Base-by-base conservation (phyloP, 192 early-diverging fungal genomes). In the Coemansia sp. region DNA sequence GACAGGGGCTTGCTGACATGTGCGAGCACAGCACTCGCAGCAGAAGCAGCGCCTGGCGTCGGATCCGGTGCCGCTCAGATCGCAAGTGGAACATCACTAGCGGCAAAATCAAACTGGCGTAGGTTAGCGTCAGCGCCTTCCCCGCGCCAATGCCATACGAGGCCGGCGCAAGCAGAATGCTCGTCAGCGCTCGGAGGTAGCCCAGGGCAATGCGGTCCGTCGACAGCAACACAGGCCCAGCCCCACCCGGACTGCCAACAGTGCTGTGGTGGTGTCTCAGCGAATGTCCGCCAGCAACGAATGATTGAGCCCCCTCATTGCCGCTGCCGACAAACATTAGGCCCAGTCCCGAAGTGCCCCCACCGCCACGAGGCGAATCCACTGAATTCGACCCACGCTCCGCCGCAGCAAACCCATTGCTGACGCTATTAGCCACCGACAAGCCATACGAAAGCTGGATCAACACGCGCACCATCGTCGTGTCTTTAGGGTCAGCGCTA, bases 361-460 rank as follows among this genome's bases (percentile, higher is more conserved):
- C 56, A 26, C 34, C 43, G 13, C 33, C 14, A 18, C 43, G 43
- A 6, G 43, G 43, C 18, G 43, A 45, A 6, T 45, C 43, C 18
- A 18, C 53, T 16, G 31, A n/a, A 31, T 31, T 8, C 2, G 53
- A 3, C n/a, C 25, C 26, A 28, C 10, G n/a, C 13, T 34, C 53
- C 5, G 38, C 58, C 0, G 53, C 42, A 20, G 47, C 60, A 68
- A 72, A 59, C 1, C 53, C 64, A 28, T 61, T 80, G 56, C 37
- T 63, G 20, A 72, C 62, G 61, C 70, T 73, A 36, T 36, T 65
- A 34, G 69, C 45, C 6, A 72, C 77, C 3, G 68, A 62, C 11
- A 71, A 50, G 0, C 80, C 80, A 21, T 77, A 83, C 14, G 75
- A 48, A 52, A 77, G 62, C 72, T 77, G 80, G 10, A 83, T 56